Evolutionary conservation across 306 rosid species (phyloP), one percentile per base, ranked within the genome.

Genomic region (Pachyrhizus erosus): DNA sequence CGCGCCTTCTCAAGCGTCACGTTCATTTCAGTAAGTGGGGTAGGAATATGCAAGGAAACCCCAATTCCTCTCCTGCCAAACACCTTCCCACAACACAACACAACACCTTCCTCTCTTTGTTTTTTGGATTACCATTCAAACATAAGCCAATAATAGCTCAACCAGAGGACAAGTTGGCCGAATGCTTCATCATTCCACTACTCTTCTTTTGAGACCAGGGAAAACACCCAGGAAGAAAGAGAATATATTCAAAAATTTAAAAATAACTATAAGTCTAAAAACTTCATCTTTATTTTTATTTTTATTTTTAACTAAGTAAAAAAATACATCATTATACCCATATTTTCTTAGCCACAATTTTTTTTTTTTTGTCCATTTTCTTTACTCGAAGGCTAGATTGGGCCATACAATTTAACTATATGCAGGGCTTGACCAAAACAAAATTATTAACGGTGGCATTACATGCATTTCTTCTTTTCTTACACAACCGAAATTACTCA

Each of bases 11-110:
- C 43, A 46, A 23, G 49, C 29, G 79, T 61, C 73, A 80, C 79
- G 73, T 34, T 71, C 40, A 60, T 58, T 21, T 57, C 73, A 80
- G 55, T 48, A 39, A 37, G 85, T 82, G 80, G 70, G 48, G 42
- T 27, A 75, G 64, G 81, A 75, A 54, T 66, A 40, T 39, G 61
- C 40, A 29, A 18, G 42, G 62, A 67, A 75, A 9, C 85, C 76
- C 9, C 8, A 15, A 40, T 42, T 75, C 33, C 51, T 67, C 14
- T 40, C 70, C 65, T 14, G 18, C 23, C 74, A 61, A 73, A 81
- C 74, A 21, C 46, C 66, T 73, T 72, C 84, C 79, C 31, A 13
- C 29, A 62, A 73, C 73, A 14, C 43, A 27, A 27, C 31, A 27
- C 31, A 27, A 37, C 66, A 20, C 48, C 67, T 81, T 62, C 79